A percentile compares a stretch with the other conserved stretches of the same genome.
These are phyloP conservation scores for Suillus discolor DNA, from an alignment of 768 basidiomycete genomes.

Conservation along the genomic window DNA sequence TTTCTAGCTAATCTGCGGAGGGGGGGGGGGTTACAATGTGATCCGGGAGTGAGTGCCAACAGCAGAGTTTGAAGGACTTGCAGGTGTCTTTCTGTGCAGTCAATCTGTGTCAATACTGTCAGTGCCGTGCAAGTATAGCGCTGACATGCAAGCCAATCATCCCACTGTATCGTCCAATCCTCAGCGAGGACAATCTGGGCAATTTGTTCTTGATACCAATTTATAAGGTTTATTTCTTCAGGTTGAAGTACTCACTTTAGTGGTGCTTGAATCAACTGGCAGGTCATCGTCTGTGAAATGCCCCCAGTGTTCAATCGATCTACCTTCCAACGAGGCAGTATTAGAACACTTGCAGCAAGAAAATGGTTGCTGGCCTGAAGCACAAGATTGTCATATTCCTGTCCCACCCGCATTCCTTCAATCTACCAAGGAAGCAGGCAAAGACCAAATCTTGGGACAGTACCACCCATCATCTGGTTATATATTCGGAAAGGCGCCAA, in stretches of 20 bases:
- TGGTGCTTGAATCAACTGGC: too few species aligned
- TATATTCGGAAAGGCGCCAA: not conserved
- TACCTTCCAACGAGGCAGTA: not conserved
- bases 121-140: too few species aligned
- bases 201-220: not conserved
- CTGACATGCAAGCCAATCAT: too few species aligned
- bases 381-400: not conserved
- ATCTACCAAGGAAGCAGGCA: not conserved
- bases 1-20: too few species aligned
- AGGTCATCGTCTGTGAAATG: not conserved
- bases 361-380: not conserved
- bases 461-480: constrained; percentile 1
- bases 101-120: too few species aligned
- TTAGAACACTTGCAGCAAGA: not conserved
- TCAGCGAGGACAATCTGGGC: too few species aligned
- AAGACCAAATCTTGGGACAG: not conserved
- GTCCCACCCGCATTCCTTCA: not conserved
- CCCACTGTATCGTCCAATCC: too few species aligned
- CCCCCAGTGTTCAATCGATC: not conserved
- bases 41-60: too few species aligned
- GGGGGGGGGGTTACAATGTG: too few species aligned
- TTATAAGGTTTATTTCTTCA: not conserved
- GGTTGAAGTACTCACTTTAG: not conserved
- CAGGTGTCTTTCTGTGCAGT: too few species aligned
- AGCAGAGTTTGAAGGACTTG: too few species aligned